Conservation (phyloP, 305 asterid genomes). For the Plantago coronopus region DNA sequence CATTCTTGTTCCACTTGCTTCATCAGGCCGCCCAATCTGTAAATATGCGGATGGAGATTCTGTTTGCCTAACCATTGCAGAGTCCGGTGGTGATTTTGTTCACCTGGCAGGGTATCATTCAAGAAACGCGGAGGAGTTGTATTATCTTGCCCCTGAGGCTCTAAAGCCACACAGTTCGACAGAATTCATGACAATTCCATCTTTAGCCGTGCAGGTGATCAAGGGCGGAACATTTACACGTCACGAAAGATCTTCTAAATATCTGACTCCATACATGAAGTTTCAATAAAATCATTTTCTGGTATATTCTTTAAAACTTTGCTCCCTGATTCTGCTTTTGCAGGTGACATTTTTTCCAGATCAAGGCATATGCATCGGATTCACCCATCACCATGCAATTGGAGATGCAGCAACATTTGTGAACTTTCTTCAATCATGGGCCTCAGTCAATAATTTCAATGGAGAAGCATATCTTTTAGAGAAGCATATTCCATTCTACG, state of each 20-base stretch:
- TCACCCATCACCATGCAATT: not conserved
- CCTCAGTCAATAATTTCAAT: not conserved
- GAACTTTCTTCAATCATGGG: not conserved
- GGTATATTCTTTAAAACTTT: too few relatives aligned
- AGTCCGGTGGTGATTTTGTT: conserved; percentile 17
- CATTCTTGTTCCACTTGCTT: conserved; percentile 9
- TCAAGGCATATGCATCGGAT: conserved; percentile 1
- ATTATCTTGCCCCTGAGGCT: conserved; percentile 18
- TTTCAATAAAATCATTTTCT: too few relatives aligned
- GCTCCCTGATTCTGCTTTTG: too few relatives aligned
- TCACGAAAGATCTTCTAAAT: too few relatives aligned
- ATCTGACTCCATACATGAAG: too few relatives aligned
- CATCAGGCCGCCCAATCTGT: conserved; percentile 8
- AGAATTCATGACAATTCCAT: not conserved
- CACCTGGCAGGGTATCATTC: conserved; percentile 20
- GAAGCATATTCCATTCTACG: not conserved
- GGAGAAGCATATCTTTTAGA: not conserved
- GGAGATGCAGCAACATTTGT: not conserved
- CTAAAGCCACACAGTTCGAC: not conserved
- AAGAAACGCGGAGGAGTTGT: conserved; percentile 10
- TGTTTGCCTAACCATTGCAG: conserved; percentile 24
- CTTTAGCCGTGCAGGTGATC: too few relatives aligned
- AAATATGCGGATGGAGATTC: conserved; percentile 20
- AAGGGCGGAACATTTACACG: too few relatives aligned
- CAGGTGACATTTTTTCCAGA: conserved; percentile 15